A percentile compares a stretch with the other conserved stretches of the same genome.
Conservation (phyloP, 2,329 filamentous ascomycete species). For the Paramyrothecium sp. region DNA sequence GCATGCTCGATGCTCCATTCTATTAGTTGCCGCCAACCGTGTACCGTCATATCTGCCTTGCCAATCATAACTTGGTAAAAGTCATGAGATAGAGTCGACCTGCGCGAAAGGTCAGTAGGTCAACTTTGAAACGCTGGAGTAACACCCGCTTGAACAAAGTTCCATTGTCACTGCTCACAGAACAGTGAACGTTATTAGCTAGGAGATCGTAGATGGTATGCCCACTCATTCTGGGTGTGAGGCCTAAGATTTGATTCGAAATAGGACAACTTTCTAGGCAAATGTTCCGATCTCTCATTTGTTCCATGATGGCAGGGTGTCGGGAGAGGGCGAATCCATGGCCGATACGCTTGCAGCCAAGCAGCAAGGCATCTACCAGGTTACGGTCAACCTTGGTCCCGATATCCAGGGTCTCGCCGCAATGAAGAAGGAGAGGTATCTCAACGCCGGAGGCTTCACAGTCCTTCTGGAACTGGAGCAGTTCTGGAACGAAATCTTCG, state of each 20-base stretch:
- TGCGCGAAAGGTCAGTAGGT: constrained; percentile 25
- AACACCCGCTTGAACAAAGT: constrained; percentile 58
- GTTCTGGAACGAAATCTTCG: constrained; percentile 50
- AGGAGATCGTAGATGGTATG: too few species aligned
- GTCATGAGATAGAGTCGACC: constrained; percentile 70
- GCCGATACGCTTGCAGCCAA: too few species aligned
- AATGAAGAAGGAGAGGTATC: constrained; percentile 75
- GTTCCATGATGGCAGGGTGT: constrained; percentile 63
- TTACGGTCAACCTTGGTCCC: constrained; percentile 66
- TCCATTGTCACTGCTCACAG: constrained; percentile 73
- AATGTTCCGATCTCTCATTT: constrained; percentile 61
- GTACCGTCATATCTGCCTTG: constrained; percentile 63
- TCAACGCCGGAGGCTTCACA: constrained; percentile 44
- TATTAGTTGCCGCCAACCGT: constrained; percentile 68
- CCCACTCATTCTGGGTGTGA: too few species aligned
- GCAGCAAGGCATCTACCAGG: constrained; percentile 64
- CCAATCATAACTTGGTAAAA: constrained; percentile 77
- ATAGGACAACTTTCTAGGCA: constrained; percentile 78
- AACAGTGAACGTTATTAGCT: constrained; percentile 71
- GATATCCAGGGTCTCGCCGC: constrained; percentile 70
- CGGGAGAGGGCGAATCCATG: constrained; percentile 70
- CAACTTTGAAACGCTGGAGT: neutral
- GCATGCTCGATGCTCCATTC: constrained; percentile 61
- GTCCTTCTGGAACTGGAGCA: too few species aligned
- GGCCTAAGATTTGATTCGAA: constrained; percentile 73